Conservation (phyloP, 1,139 yeast species). For the Taphrina wiesneri region DNA sequence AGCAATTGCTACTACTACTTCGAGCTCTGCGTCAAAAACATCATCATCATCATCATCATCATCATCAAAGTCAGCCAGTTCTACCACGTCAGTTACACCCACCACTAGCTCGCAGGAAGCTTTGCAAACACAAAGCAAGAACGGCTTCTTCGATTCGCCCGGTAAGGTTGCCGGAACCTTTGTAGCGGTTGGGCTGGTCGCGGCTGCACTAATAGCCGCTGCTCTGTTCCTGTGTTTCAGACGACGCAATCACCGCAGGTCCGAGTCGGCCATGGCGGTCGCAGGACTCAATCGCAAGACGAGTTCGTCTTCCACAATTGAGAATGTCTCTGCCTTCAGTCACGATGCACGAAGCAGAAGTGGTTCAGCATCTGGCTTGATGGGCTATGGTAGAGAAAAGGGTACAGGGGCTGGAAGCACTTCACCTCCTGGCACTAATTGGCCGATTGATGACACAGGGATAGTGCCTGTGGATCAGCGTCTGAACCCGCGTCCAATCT, state of each 20-base stretch:
- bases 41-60: conserved; percentile 38
- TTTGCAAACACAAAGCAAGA: not conserved
- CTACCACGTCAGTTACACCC: conserved; percentile 29
- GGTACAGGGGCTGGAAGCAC: not conserved
- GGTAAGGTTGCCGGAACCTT: conserved; percentile 76
- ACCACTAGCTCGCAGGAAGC: not conserved
- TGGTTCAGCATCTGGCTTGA: conserved; percentile 32
- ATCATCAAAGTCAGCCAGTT: conserved; percentile 27
- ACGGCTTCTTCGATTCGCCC: conserved; percentile 54
- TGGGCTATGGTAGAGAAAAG: conserved; percentile 28
- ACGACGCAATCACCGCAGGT: conserved; percentile 40
- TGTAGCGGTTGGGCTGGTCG: conserved; percentile 65
- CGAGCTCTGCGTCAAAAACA: conserved; percentile 39
- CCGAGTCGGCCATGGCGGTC: conserved; percentile 40
- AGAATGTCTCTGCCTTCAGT: conserved; percentile 24
- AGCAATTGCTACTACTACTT: conserved; percentile 45
- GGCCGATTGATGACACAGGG: conserved; percentile 33
- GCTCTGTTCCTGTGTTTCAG: conserved; percentile 42
- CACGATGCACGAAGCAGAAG: conserved; percentile 31
- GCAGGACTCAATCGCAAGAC: conserved; percentile 34
- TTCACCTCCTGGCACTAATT: conserved; percentile 3
- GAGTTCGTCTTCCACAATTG: conserved; percentile 24
- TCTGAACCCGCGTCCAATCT: conserved; percentile 66
- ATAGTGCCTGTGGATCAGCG: conserved; percentile 57
- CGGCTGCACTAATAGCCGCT: conserved; percentile 48